These are phyloP conservation scores for Malbranchea zuffiana DNA, from an alignment of 2,329 filamentous ascomycete genomes.

Conservation along the genomic window DNA sequence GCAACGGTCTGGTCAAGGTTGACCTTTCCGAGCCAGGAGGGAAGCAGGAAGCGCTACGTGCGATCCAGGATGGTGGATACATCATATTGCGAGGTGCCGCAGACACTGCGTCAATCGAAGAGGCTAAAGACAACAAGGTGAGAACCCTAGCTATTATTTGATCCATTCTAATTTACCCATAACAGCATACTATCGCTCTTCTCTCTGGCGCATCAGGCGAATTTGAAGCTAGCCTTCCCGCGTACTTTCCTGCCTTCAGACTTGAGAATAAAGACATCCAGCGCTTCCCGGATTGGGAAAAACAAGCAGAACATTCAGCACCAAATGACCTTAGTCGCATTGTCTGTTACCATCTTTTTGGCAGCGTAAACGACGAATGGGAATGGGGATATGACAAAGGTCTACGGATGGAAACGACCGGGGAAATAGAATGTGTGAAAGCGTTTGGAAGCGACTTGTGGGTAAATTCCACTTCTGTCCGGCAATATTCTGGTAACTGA, in stretches of 20 bases:
- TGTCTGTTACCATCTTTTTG: background rate
- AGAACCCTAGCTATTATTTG: background rate
- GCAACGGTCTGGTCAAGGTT: background rate
- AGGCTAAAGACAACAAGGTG: background rate
- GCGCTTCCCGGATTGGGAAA: background rate
- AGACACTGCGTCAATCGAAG: background rate
- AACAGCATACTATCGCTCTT: background rate
- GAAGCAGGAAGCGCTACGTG: background rate
- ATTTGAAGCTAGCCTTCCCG: background rate
- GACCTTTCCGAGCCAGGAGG: background rate
- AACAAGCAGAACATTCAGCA: background rate
- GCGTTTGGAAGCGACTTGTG: background rate
- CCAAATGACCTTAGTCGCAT: background rate
- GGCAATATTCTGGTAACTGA: background rate
- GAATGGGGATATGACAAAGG: background rate
- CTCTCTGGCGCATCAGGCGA: background rate
- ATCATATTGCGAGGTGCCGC: background rate
- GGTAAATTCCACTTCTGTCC: background rate
- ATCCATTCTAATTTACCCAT: background rate
- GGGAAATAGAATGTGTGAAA: background rate
- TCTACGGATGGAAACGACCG: background rate
- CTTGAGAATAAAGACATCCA: background rate
- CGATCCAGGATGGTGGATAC: background rate
- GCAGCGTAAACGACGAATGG: background rate
- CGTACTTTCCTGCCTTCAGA: background rate